A percentile compares a stretch with the other conserved stretches of the same genome.
Evolutionary conservation across 2,329 filamentous ascomycete species (phyloP).

Genomic region (Fusarium concolor): DNA sequence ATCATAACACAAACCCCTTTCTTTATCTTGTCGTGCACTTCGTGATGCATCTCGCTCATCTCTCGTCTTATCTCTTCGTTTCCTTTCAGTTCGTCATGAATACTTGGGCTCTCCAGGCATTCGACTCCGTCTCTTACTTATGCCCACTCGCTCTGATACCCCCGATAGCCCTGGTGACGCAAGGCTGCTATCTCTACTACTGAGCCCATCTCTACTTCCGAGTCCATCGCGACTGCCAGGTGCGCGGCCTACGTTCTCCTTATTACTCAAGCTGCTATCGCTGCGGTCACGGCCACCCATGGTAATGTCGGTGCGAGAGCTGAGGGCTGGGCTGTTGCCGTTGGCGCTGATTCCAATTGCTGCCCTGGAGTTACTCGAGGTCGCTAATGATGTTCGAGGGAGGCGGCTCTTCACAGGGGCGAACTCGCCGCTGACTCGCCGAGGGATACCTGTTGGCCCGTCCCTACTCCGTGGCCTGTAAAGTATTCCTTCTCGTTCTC

Average conservation of each 20-base stretch:
- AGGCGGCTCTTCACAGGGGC: slow-evolving; percentile 54
- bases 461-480: slow-evolving; percentile 59
- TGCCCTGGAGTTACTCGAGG: slow-evolving; percentile 40
- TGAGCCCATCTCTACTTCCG: slow-evolving; percentile 26
- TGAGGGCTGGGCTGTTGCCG: slow-evolving; percentile 27
- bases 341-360: slow-evolving; percentile 31
- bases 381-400: slow-evolving; percentile 53
- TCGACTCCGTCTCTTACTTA: slow-evolving; percentile 45
- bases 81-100: slow-evolving; percentile 31
- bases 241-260: slow-evolving; percentile 51
- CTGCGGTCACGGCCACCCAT: slow-evolving; percentile 53
- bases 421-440: slow-evolving; percentile 58
- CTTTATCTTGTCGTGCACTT: slow-evolving; percentile 17
- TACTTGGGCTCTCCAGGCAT: slow-evolving; percentile 46
- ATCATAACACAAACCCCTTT: slow-evolving; percentile 19
- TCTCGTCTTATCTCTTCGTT: slow-evolving; percentile 2
- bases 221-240: slow-evolving; percentile 39
- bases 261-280: slow-evolving; percentile 56
- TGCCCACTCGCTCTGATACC: slow-evolving; percentile 23
- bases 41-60: slow-evolving; percentile 23
- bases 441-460: slow-evolving; percentile 56
- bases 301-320: slow-evolving; percentile 43
- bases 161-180: slow-evolving; percentile 32
- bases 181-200: slow-evolving; percentile 20
- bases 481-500: slow-evolving; percentile 57